Evolutionary conservation across 2,329 filamentous ascomycete genomes (phyloP).

Genomic region (Lasiodiplodia citricola): DNA sequence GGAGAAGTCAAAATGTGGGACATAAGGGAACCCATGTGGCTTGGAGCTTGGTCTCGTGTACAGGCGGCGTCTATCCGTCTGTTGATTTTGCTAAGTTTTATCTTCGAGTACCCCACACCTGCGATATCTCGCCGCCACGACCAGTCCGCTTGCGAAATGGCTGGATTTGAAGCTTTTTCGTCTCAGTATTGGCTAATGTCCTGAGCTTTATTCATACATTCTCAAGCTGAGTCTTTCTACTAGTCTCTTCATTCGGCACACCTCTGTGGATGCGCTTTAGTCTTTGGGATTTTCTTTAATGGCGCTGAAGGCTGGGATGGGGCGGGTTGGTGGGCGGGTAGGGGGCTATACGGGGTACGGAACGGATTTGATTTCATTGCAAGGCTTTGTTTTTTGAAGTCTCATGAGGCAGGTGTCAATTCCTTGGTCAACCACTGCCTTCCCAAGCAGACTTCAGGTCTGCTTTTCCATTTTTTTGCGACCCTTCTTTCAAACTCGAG

Average conservation of each 20-base stretch:
- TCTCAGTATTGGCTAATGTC: background rate
- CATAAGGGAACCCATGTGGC: background rate
- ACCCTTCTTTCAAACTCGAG: background rate
- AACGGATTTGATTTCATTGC: background rate
- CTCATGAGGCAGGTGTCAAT: background rate
- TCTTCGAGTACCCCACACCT: background rate
- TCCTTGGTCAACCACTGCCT: background rate
- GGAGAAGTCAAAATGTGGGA: background rate
- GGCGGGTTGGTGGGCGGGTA: background rate
- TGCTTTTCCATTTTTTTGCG: background rate
- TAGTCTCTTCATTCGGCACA: background rate
- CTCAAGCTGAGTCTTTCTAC: background rate
- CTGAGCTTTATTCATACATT: background rate
- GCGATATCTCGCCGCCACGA: background rate
- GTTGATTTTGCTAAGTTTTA: background rate
- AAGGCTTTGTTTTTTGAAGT: background rate
- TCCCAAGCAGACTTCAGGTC: background rate
- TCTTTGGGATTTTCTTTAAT: background rate
- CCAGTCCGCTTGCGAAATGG: background rate
- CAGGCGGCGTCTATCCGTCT: background rate
- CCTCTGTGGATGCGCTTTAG: background rate
- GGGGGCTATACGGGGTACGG: background rate
- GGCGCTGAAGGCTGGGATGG: background rate
- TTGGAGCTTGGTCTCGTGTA: background rate
- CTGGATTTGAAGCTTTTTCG: background rate